These are phyloP conservation scores for Naganishia antarctica DNA, from an alignment of 768 basidiomycete species.

Conservation along the genomic window DNA sequence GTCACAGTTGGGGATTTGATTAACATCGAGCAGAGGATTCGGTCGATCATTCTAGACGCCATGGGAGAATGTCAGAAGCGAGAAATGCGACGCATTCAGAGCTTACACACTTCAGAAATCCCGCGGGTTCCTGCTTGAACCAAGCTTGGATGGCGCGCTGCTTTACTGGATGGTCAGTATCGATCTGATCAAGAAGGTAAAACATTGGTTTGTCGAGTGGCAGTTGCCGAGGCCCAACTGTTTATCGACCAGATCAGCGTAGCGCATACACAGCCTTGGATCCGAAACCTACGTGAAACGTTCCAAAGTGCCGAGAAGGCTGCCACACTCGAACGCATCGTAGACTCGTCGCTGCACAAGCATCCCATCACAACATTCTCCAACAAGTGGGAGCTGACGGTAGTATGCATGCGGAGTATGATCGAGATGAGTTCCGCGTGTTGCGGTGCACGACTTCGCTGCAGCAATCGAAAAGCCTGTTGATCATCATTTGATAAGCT, in stretches of 20 bases:
- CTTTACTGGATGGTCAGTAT: background rate
- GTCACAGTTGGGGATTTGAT: background rate
- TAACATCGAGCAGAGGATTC: slow-evolving; percentile 11
- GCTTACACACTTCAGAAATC: background rate
- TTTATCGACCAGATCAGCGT: background rate
- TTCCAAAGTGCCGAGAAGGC: slow-evolving; percentile 5
- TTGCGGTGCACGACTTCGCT: background rate
- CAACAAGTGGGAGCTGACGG: background rate
- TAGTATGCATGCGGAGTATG: slow-evolving; percentile 1
- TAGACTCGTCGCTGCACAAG: background rate
- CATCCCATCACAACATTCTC: slow-evolving; percentile 13
- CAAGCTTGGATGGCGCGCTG: slow-evolving; percentile 14
- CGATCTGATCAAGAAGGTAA: slow-evolving; percentile 4
- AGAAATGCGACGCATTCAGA: no score
- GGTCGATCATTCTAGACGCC: slow-evolving; percentile 16
- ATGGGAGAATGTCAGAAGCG: no score
- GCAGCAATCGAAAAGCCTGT: slow-evolving; percentile 1
- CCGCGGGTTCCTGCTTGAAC: slow-evolving; percentile 12
- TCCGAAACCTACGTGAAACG: background rate
- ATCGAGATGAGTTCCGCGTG: slow-evolving; percentile 1
- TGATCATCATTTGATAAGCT: no score
- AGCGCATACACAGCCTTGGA: no score
- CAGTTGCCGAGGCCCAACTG: background rate
- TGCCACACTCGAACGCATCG: background rate
- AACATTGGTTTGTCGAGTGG: slow-evolving; percentile 17